Percentiles rank a stretch among this genome's conserved stretches.
phyloP scores from a whole-genome alignment of 2,329 filamentous ascomycete species.

The Talaromyces funiculosus region DNA sequence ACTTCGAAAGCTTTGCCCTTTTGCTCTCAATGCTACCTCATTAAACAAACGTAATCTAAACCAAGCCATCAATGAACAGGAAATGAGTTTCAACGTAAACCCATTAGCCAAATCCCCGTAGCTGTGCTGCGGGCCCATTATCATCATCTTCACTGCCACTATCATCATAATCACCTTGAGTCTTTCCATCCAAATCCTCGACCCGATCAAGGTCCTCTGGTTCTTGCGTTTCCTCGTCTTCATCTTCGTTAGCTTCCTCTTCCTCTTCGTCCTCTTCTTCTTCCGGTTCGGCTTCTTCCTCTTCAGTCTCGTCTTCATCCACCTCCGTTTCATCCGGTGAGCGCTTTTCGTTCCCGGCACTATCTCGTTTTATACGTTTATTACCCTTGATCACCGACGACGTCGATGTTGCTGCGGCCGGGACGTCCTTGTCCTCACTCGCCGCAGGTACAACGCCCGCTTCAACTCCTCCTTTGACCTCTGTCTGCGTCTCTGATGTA shows the following conservation, averaged over 20 bases:
- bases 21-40: neutral
- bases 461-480: slow-evolving; percentile 17
- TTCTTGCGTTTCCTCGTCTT: slow-evolving; percentile 19
- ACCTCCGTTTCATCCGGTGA: slow-evolving; percentile 19
- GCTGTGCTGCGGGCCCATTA: slow-evolving; percentile 15
- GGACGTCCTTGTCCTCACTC: slow-evolving; percentile 15
- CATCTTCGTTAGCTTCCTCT: slow-evolving; percentile 22
- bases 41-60: neutral
- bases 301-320: slow-evolving; percentile 19
- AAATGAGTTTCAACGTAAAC: neutral
- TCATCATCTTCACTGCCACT: slow-evolving; percentile 16
- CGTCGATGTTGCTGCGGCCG: neutral
- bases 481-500: slow-evolving; percentile 7
- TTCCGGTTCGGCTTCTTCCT: slow-evolving; percentile 14
- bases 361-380: slow-evolving; percentile 15
- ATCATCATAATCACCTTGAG: slow-evolving; percentile 5
- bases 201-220: slow-evolving; percentile 35
- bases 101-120: slow-evolving; percentile 14
- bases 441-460: slow-evolving; percentile 6
- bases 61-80: neutral
- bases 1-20: neutral
- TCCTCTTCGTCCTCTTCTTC: slow-evolving; percentile 13
- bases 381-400: neutral
- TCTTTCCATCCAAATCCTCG: slow-evolving; percentile 32
- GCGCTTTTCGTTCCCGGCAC: slow-evolving; percentile 23